Evolutionary conservation across 1,284 basidiomycete species (phyloP).

Genomic region (Naganishia cerealis): DNA sequence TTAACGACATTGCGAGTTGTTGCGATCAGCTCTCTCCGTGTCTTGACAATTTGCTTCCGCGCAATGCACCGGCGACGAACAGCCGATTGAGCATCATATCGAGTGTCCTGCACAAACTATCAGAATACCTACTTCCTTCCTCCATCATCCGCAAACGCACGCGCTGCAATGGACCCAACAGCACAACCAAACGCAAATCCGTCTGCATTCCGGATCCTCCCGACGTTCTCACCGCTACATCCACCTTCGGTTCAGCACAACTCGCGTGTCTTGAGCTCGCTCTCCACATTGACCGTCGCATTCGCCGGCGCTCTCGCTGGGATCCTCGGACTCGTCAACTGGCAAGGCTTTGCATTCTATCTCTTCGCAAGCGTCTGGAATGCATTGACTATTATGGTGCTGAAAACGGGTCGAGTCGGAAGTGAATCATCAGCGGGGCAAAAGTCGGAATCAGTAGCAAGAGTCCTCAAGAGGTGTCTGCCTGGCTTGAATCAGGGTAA

Average conservation of each 20-base stretch:
- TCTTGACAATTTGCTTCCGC: no score
- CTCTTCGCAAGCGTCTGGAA: constrained; percentile 65
- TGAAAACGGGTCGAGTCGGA: constrained; percentile 56
- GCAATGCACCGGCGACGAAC: no score
- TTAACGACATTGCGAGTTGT: no score
- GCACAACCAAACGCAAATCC: constrained; percentile 10
- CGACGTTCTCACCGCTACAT: constrained; percentile 55
- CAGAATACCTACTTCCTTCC: no score
- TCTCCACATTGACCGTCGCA: constrained; percentile 73
- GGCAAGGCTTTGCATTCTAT: constrained; percentile 73
- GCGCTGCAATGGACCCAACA: constrained; percentile 25
- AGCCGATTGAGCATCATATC: no score
- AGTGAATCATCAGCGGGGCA: neutral
- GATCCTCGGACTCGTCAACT: constrained; percentile 75
- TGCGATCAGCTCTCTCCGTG: no score
- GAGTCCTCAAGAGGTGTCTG: constrained; percentile 21
- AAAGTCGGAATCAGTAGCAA: neutral
- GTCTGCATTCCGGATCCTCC: constrained; percentile 17
- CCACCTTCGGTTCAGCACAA: constrained; percentile 69
- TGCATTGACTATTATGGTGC: constrained; percentile 61
- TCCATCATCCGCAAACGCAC: neutral
- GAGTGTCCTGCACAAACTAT: no score
- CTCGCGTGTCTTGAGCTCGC: constrained; percentile 59
- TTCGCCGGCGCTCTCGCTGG: constrained; percentile 77
- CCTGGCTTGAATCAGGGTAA: constrained; percentile 22